Base-by-base conservation (phyloP, 441 rosid species). In the Corymbia calophylla region DNA sequence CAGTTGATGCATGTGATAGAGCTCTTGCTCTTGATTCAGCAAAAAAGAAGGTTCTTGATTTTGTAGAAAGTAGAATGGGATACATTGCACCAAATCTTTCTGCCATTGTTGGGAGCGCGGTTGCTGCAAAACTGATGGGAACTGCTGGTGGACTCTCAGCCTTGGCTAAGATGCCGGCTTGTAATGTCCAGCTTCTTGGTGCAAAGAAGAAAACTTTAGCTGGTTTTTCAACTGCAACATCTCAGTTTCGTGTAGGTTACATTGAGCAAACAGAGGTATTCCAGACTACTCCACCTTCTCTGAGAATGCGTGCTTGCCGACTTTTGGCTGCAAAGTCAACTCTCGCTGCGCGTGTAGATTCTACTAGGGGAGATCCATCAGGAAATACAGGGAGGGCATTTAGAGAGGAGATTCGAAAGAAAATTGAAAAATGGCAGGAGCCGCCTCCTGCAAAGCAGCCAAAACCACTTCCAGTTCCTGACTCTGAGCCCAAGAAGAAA, bases 361-460 rank as follows among this genome's bases (percentile, higher is more conserved):
- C 99, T 87, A 95, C 91, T 51, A 93, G 98, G 90, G 98, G 99
- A 87, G 99, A 96, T 90, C 97, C 97, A 47, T 93, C 94, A 2
- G 99, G 99, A 51, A 93, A 88, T 88, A 94, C 95, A 86, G 99
- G 98, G 89, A 95, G 95, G 92, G 91, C 93, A 39, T 93, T 96
- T 17, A 92, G 93, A 86, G 99, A 96, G 70, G 96, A 94, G 87
- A 95, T 98, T 9, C 93, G 88, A 81, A 98, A 97, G 95, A 98
- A 97, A 92, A 96, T 98, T 91, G 99, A 96, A 90, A 98, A 96
- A 91, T 96, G 99, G 99, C 99, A 98, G 91, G 99, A 98, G 93
- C 99, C 98, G 47, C 99, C 99, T 91, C 99, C 98, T 85, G 99
- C 99, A 86, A 98, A 96, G 94, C 99, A 96, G 92, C 98, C 99